phyloP scores from a whole-genome alignment of 2,329 filamentous ascomycete genomes.

The Aspergillus sp. region DNA sequence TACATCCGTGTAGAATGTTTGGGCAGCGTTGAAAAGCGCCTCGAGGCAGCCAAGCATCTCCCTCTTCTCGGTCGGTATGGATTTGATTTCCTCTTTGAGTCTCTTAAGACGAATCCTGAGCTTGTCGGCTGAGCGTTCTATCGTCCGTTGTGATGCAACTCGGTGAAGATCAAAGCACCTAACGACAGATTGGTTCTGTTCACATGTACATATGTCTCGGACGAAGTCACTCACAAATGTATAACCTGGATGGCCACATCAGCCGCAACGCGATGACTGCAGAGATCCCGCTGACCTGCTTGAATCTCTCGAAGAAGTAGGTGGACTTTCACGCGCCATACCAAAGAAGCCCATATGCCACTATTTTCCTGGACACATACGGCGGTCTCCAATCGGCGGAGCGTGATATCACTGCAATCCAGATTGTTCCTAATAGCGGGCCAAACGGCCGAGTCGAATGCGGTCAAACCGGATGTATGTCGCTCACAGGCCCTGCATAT shows the following conservation, averaged over 20 bases:
- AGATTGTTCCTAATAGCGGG: background rate
- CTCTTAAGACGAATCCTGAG: background rate
- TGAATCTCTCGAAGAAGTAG: too few relatives aligned
- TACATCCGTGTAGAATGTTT: background rate
- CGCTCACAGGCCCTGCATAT: background rate
- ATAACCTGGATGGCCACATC: too few relatives aligned
- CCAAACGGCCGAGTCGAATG: background rate
- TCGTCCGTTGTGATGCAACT: background rate
- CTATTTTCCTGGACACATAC: too few relatives aligned
- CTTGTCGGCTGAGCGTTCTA: background rate
- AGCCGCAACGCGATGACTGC: too few relatives aligned
- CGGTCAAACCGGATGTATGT: background rate
- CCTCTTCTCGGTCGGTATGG: background rate
- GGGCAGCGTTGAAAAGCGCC: background rate
- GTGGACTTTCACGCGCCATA: too few relatives aligned
- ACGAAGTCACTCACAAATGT: too few relatives aligned
- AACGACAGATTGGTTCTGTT: too few relatives aligned
- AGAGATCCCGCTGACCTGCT: too few relatives aligned
- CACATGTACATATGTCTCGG: too few relatives aligned
- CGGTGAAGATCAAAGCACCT: background rate
- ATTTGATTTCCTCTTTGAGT: background rate
- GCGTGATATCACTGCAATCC: background rate
- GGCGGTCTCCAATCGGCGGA: too few relatives aligned
- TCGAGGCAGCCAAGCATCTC: background rate
- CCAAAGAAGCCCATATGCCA: too few relatives aligned